Conservation (phyloP, 371 early-diverging fungal genomes). For the Aphelidium insulamus region DNA sequence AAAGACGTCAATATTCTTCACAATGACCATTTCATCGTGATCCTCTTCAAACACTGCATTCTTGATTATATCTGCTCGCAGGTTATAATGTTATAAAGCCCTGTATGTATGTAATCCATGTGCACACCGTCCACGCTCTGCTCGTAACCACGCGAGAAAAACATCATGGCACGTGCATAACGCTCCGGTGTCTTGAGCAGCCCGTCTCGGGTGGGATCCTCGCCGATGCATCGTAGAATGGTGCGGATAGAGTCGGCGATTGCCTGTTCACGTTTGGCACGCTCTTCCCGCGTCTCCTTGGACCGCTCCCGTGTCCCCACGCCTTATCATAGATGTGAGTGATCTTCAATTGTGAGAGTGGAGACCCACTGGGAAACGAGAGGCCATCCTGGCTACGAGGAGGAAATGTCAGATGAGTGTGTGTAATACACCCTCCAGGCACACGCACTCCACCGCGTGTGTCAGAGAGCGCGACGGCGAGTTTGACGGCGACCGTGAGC, state of each 20-base stretch:
- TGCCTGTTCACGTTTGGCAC: slow-evolving; percentile 36
- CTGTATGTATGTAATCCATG: neutral
- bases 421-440: no score
- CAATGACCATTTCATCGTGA: slow-evolving; percentile 95
- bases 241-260: slow-evolving; percentile 67
- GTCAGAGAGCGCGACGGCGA: no score
- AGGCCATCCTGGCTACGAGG: slow-evolving; percentile 6
- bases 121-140: slow-evolving; percentile 38
- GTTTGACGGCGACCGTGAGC: no score
- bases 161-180: slow-evolving; percentile 92
- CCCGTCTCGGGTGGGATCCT: slow-evolving; percentile 85
- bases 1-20: slow-evolving; percentile 80
- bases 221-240: slow-evolving; percentile 78
- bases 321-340: neutral
- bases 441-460: no score
- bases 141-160: slow-evolving; percentile 91
- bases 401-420: no score
- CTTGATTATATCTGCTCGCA: slow-evolving; percentile 10
- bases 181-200: slow-evolving; percentile 84
- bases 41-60: slow-evolving; percentile 37
- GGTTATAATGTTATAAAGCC: neutral
- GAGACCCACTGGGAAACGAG: slow-evolving; percentile 13
- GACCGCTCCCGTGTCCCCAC: slow-evolving; percentile 37
- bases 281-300: slow-evolving; percentile 47
- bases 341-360: no score